These are phyloP conservation scores for Delonix regia DNA, from an alignment of 306 rosid genomes.

Conservation along the genomic window DNA sequence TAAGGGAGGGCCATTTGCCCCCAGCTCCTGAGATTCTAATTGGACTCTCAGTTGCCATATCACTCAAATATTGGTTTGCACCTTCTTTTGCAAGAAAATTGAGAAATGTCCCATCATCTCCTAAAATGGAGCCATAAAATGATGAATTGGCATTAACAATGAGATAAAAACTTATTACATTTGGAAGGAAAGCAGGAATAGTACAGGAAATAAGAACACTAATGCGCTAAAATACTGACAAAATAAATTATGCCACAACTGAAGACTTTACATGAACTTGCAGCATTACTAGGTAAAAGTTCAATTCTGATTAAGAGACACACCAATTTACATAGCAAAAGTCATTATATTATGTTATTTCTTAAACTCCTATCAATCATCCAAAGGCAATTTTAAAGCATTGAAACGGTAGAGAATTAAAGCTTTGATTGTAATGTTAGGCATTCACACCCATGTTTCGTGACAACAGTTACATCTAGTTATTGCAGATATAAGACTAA, in stretches of 20 bases:
- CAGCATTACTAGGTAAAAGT: background rate
- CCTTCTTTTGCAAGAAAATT: conserved; percentile 26
- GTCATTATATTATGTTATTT: background rate
- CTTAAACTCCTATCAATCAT: conserved; percentile 24
- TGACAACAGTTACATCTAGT: conserved; percentile 25
- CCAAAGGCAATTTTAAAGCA: conserved; percentile 18
- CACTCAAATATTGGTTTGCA: conserved; percentile 30
- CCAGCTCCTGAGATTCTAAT: conserved; percentile 73
- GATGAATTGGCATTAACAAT: conserved; percentile 20
- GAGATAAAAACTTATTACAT: background rate
- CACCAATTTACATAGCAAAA: conserved; percentile 10
- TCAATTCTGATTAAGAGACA: conserved; percentile 6
- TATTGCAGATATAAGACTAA: background rate
- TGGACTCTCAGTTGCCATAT: conserved; percentile 78
- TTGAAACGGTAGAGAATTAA: background rate
- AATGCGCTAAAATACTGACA: conserved; percentile 15
- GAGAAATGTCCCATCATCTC: conserved; percentile 36
- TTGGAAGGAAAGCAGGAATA: no score
- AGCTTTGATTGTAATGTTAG: background rate
- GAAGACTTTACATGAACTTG: conserved; percentile 13
- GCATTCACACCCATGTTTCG: background rate
- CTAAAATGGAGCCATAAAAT: conserved; percentile 31
- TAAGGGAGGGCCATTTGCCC: conserved; percentile 71
- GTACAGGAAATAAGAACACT: background rate
- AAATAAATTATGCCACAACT: conserved; percentile 15